Base-by-base conservation (phyloP, 2,329 filamentous ascomycete species). In the Xylariales sp. region DNA sequence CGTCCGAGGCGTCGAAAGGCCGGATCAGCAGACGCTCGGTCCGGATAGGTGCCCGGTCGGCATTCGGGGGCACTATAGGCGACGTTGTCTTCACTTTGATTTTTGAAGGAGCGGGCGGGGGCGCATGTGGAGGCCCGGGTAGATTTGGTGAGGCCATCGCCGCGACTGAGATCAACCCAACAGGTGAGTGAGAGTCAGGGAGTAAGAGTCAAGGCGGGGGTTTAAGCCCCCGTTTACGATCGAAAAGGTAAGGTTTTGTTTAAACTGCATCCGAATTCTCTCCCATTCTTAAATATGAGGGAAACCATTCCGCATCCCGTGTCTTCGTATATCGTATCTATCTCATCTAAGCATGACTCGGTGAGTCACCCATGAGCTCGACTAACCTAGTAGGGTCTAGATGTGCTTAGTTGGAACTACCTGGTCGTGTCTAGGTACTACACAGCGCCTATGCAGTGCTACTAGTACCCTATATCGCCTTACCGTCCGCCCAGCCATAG, bases 21-120 rank as follows among this genome's bases (percentile, higher is more conserved):
- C 88, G 82, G 59, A 91, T 77, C 32, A 87, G 73, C 23, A 92
- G 81, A 6, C 89, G 84, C 57, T 83, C 77, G 3, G 89, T 90
- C 56, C 72, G 75, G 62, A 87, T 80, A 1, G 77, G 74, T 7
- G 75, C 62, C 6, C 85, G 80, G 28, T 78, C 75, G 14, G 72
- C 64, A 62, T 80, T 81, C 3, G 79, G 76, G 5, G 82, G 84
- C 1, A 84, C 75, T 0, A 83, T 73, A 1, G 86, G 86, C 10
- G 84, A 77, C 1, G 81, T 85, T 28, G 85, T 85, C 75, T 81
- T 83, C 67, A 88, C 80, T 50, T 76, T 83, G 66, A 83, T 72
- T 46, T 68, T 74, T 3, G 59, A 50, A 28, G 65, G 39, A 16
- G 30, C 9, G 6, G 41, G n/a, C 54, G 36, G 10, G 9, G 39